These are phyloP conservation scores for Tremella mesenterica DNA, from an alignment of 768 basidiomycete species.

Conservation along the genomic window DNA sequence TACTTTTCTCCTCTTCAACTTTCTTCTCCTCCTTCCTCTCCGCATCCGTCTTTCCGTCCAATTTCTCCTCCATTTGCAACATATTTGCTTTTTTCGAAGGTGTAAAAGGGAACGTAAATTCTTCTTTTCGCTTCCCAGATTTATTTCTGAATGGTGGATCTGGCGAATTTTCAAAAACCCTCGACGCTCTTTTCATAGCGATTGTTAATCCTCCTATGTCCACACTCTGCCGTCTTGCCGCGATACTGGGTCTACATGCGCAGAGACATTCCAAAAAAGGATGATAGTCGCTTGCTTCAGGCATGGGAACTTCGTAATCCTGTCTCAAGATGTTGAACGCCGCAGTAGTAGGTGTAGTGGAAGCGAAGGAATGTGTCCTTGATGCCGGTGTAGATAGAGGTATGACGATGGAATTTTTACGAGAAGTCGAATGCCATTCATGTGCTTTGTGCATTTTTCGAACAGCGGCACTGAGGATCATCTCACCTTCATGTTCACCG, in stretches of 20 bases:
- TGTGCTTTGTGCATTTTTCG: not conserved
- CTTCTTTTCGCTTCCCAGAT: not conserved
- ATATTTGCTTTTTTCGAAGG: not conserved
- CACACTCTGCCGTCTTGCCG: slow-evolving; percentile 57
- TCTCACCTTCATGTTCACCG: slow-evolving; percentile 33
- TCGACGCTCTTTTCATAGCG: slow-evolving; percentile 50
- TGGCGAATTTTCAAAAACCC: slow-evolving; percentile 31
- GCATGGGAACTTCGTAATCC: not conserved
- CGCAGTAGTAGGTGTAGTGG: not conserved
- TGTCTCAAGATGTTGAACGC: not conserved
- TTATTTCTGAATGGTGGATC: slow-evolving; percentile 49
- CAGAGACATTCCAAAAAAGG: slow-evolving; percentile 9
- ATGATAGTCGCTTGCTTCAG: slow-evolving; percentile 1
- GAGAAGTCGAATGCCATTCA: not conserved
- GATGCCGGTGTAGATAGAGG: not conserved
- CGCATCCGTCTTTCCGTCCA: slow-evolving; percentile 46
- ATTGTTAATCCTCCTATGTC: slow-evolving; percentile 83
- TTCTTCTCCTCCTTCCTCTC: slow-evolving; percentile 20
- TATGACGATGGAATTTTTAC: not conserved
- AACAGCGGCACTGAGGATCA: slow-evolving; percentile 18
- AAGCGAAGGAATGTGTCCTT: not conserved
- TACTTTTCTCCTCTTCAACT: slow-evolving; percentile 16
- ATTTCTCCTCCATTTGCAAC: not conserved
- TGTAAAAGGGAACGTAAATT: slow-evolving; percentile 1
- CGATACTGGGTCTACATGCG: slow-evolving; percentile 8